These are phyloP conservation scores for Rutstroemia sydowiana DNA, from an alignment of 2,329 filamentous ascomycete genomes.

Conservation along the genomic window DNA sequence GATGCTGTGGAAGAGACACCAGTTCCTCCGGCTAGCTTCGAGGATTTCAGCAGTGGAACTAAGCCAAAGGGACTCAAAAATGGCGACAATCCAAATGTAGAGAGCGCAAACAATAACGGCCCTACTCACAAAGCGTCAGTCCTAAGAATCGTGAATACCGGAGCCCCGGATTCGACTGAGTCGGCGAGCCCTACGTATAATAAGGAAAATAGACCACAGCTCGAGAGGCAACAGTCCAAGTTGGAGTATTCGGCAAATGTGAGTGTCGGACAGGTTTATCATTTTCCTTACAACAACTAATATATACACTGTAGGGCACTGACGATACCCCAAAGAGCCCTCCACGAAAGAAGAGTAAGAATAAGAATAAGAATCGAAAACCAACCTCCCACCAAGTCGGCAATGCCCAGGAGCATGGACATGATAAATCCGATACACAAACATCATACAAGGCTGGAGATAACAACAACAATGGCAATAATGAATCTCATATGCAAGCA, in stretches of 20 bases:
- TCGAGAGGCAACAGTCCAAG: slow-evolving; percentile 22
- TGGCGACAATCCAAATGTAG: slow-evolving; percentile 7
- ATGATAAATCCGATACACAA: slow-evolving; percentile 8
- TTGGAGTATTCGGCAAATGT: slow-evolving; percentile 25
- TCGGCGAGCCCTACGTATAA: slow-evolving; percentile 9
- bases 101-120: background rate
- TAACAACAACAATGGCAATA: slow-evolving; percentile 8
- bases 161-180: slow-evolving; percentile 11
- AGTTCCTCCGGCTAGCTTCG: slow-evolving; percentile 6
- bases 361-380: too few relatives aligned
- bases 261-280: slow-evolving; percentile 3
- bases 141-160: slow-evolving; percentile 24
- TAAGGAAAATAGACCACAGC: slow-evolving; percentile 13
- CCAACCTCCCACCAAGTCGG: slow-evolving; percentile 20
- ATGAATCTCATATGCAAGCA: too few relatives aligned
- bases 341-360: slow-evolving; percentile 20
- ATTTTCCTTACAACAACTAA: slow-evolving; percentile 6
- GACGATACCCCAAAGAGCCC: slow-evolving; percentile 25
- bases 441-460: background rate
- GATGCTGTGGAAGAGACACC: slow-evolving; percentile 28
- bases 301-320: slow-evolving; percentile 20
- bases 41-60: slow-evolving; percentile 3
- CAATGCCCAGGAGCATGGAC: slow-evolving; percentile 11
- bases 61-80: slow-evolving; percentile 3
- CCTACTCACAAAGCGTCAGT: slow-evolving; percentile 18